phyloP scores from a whole-genome alignment of 2,329 filamentous ascomycete species.

The Orbilia ellipsospora region DNA sequence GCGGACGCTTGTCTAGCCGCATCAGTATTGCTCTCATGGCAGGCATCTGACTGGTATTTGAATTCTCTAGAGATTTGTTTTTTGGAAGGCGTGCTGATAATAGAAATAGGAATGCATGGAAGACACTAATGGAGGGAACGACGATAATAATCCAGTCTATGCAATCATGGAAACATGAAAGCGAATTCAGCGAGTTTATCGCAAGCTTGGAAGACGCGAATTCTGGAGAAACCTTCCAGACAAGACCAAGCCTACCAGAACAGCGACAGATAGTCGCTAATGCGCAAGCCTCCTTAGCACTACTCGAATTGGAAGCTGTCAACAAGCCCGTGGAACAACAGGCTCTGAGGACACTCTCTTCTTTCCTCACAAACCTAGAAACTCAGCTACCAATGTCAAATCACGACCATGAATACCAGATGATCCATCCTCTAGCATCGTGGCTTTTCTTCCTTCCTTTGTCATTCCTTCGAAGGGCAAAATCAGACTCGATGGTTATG shows the following conservation, averaged over 20 bases:
- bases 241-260: conserved; percentile 72
- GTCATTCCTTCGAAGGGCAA: conserved; percentile 79
- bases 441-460: conserved; percentile 98
- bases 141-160: conserved; percentile 91
- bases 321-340: conserved; percentile 76
- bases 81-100: conserved; percentile 60
- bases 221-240: conserved; percentile 75
- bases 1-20: conserved; percentile 92
- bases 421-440: conserved; percentile 84
- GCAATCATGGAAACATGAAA: conserved; percentile 90
- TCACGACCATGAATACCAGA: conserved; percentile 86
- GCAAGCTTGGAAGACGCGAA: conserved; percentile 69
- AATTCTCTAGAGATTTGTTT: conserved; percentile 1
- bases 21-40: conserved; percentile 92
- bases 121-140: conserved; percentile 89
- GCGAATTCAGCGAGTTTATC: conserved; percentile 84
- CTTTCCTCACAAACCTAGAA: conserved; percentile 75
- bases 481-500: conserved; percentile 79
- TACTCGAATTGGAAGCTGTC: conserved; percentile 75
- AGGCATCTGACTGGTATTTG: conserved; percentile 91
- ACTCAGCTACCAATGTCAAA: conserved; percentile 76
- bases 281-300: conserved; percentile 74
- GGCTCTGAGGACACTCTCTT: conserved; percentile 76
- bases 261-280: conserved; percentile 77
- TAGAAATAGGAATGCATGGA: conserved; percentile 82